Evolutionary conservation across 495 filamentous ascomycete species (phyloP), one percentile per base, ranked within the genome.

Genomic region (Xylaria acuta): DNA sequence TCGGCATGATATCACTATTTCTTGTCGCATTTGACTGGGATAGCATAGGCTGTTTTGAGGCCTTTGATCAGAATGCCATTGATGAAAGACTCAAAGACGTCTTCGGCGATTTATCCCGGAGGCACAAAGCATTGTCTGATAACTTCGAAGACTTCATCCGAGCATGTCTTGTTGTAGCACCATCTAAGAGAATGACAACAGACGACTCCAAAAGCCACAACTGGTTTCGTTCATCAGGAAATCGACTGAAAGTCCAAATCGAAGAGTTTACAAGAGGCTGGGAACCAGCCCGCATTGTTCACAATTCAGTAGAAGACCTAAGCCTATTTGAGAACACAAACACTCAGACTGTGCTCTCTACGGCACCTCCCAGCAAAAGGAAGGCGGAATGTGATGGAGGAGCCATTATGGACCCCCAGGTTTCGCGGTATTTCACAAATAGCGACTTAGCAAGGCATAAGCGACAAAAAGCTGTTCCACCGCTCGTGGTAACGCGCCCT

Each of bases 71-170:
- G 56, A 60, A 72, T 78, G 72, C 38, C 67, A 63, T 69, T 60
- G 67, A 70, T 73, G 69, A 65, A 63, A 72, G 34, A 71, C 73
- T 73, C 20, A 71, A 67, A 58, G 72, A 78, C 14, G 73, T 89
- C 51, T 81, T 86, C 45, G 40, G 70, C 8, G 67, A 70, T 34
- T 40, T 47, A 34, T 70, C 54, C 16, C 6, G 5, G 7, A 27
- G 41, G 4, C 20, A 30, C 73, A 78, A 78, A 11, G 58, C 76
- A 0, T 79, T 89, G 8, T 80, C 82, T 30, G 27, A 73, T 0
- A 72, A 82, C 40, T 83, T 88, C 5, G 84, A 84, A 72, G 80
- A 87, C 32, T 92, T 92, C 69, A 78, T 92, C 47, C 81, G 75
- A 18, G 79, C 76, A 27, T 84, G 91, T 32, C 81, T 93, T 0